Base-by-base conservation (phyloP, 78 protist species). In the Speleostelium caveatum region DNA sequence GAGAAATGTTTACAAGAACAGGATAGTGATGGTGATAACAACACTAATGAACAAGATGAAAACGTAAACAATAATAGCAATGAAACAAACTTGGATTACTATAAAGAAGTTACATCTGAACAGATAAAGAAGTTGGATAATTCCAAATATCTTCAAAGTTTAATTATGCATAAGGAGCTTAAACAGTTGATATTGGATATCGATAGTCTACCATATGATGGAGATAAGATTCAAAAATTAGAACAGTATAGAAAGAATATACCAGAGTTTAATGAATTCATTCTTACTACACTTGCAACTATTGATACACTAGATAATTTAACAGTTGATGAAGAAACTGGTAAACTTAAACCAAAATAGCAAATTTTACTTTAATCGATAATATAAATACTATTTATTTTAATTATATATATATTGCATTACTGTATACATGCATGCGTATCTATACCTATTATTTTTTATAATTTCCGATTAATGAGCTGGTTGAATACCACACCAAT, bases 401-500 rank as follows among this genome's bases (percentile, higher is more conserved):
- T 45, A 68, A 45, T 19, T 49, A 49, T 49, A 28, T 3, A 10
- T 12, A 17, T 41, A 45, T 45, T 14, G 6, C 53, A 45, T 45
- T 45, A 45, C 10, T 45, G 53, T 45, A n/a, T n/a, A n/a, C n/a
- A n/a, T 6, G 10, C 10, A 45, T 45, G 10, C 10, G 10, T 56
- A 21, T 21, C 3, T 19, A 56, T 19, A 56, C 22, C 7, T 26
- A 35, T 17, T 51, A 32, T 71, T 3, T 49, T 41, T 5, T 71
- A 12, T 33, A 49, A 49, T 71, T n/a, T 14, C 7, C 7, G 26
- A 19, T 22, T 58, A 71, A 71, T 71, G 77, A 32, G 55, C 16
- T 67, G 90, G 90, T 68, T 80, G 90, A 12, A 80, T 35, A 26
- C 90, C 90, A 69, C 90, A 80, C 90, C 90, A 80, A 36, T 80